These are phyloP conservation scores for Oryza brachyantha DNA, from an alignment of 176 grass and related monocot genomes.

Conservation along the genomic window DNA sequence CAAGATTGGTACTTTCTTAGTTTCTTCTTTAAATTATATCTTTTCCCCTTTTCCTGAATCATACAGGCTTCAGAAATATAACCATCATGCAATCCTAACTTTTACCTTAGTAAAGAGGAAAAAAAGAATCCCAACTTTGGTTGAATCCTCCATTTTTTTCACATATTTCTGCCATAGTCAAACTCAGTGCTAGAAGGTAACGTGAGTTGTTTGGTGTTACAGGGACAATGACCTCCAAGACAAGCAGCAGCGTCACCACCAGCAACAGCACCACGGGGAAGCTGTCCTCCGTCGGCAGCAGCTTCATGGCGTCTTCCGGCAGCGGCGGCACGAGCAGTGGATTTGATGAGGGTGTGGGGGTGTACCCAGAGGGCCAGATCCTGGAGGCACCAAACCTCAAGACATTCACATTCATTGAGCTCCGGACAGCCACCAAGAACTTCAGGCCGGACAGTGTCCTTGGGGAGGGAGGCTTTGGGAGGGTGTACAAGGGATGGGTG, in stretches of 20 bases:
- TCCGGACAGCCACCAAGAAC: constrained; percentile 58
- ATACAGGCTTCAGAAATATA: background rate
- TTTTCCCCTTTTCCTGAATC: background rate
- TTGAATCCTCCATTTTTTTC: background rate
- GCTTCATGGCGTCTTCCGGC: constrained; percentile 47
- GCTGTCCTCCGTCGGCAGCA: constrained; percentile 48
- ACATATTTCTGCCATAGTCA: background rate
- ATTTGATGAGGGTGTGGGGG: constrained; percentile 17
- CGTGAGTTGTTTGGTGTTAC: background rate
- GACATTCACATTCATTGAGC: constrained; percentile 73
- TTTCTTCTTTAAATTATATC: background rate
- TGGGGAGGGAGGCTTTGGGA: constrained; percentile 65
- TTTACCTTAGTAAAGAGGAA: background rate
- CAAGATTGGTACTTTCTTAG: background rate
- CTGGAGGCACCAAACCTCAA: constrained; percentile 71
- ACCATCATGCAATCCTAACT: background rate
- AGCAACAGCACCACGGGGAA: constrained; percentile 67
- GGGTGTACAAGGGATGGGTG: constrained; percentile 88
- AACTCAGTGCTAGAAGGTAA: background rate
- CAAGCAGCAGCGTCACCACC: constrained; percentile 59
- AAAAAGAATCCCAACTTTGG: background rate
- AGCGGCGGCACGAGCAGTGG: constrained; percentile 28
- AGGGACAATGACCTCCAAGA: constrained; percentile 58
- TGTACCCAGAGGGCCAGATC: constrained; percentile 47
- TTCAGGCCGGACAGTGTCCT: constrained; percentile 66